Evolutionary conservation across 108 stramenopile genomes (phyloP).

Genomic region (Cyclotella choctawhatcheeana): DNA sequence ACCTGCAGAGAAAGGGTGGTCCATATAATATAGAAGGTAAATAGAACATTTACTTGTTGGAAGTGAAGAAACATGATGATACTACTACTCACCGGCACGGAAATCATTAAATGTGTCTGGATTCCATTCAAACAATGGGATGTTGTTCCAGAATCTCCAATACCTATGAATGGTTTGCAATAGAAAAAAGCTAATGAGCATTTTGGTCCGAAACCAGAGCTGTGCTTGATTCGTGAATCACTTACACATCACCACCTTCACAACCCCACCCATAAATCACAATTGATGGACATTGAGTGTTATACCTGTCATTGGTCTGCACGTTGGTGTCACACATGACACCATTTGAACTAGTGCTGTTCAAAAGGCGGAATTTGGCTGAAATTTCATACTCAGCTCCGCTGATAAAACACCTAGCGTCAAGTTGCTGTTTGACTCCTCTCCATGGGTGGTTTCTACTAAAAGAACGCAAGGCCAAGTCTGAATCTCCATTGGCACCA

Average conservation of each 20-base stretch:
- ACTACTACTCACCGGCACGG: too few relatives aligned
- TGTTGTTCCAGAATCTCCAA: slow-evolving; percentile 38
- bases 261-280: slow-evolving; percentile 42
- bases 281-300: slow-evolving; percentile 45
- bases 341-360: slow-evolving; percentile 34
- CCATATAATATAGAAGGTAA: too few relatives aligned
- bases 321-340: slow-evolving; percentile 35
- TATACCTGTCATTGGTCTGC: slow-evolving; percentile 9
- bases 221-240: neutral
- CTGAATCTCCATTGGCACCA: slow-evolving; percentile 22
- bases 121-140: slow-evolving; percentile 30
- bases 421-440: slow-evolving; percentile 42
- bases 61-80: too few relatives aligned
- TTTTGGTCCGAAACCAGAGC: neutral
- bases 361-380: slow-evolving; percentile 44
- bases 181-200: neutral
- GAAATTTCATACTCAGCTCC: slow-evolving; percentile 42
- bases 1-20: too few relatives aligned
- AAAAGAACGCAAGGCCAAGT: slow-evolving; percentile 42
- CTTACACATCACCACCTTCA: slow-evolving; percentile 18
- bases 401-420: slow-evolving; percentile 39
- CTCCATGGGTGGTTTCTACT: slow-evolving; percentile 16
- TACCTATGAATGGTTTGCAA: slow-evolving; percentile 5
- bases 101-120: slow-evolving; percentile 46
- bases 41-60: too few relatives aligned